Evolutionary conservation across 2,329 filamentous ascomycete genomes (phyloP).

Genomic region (Hymenoscyphus scutula): DNA sequence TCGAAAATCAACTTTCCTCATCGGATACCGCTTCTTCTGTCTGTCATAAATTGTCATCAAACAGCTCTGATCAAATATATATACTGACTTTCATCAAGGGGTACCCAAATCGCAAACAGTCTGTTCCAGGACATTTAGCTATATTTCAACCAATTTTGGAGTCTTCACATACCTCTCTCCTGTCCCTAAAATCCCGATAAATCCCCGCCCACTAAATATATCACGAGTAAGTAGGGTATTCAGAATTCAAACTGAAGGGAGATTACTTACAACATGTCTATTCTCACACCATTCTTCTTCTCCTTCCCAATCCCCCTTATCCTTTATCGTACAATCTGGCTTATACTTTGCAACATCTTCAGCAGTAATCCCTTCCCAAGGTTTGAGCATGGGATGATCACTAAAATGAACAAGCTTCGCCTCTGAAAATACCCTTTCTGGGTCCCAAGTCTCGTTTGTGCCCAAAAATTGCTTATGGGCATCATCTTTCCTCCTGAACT

Average conservation of each 20-base stretch:
- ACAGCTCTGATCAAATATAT: too few species aligned
- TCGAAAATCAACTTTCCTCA: too few species aligned
- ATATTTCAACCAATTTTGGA: not conserved
- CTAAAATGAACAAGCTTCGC: constrained; percentile 14
- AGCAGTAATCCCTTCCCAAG: constrained; percentile 10
- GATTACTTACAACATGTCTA: constrained; percentile 1
- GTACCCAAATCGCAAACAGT: not conserved
- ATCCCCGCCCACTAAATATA: not conserved
- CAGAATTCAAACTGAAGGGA: not conserved
- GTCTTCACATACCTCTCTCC: constrained; percentile 7
- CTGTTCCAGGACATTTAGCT: not conserved
- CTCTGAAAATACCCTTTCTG: not conserved
- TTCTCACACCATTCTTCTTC: constrained; percentile 8
- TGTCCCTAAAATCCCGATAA: constrained; percentile 5
- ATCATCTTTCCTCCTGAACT: constrained; percentile 51
- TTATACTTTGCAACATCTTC: constrained; percentile 7
- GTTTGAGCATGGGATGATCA: constrained; percentile 14
- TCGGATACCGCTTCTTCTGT: too few species aligned
- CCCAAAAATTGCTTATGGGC: constrained; percentile 46
- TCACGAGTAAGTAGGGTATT: not conserved
- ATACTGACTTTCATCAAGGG: not conserved
- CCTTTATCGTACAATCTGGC: not conserved
- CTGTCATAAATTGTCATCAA: too few species aligned
- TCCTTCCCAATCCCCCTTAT: not conserved
- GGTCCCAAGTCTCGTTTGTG: constrained; percentile 43